Percentiles rank a stretch among this genome's conserved stretches.
These are phyloP conservation scores for Tremellales sp. DNA, from an alignment of 1,284 basidiomycete genomes.

Conservation along the genomic window DNA sequence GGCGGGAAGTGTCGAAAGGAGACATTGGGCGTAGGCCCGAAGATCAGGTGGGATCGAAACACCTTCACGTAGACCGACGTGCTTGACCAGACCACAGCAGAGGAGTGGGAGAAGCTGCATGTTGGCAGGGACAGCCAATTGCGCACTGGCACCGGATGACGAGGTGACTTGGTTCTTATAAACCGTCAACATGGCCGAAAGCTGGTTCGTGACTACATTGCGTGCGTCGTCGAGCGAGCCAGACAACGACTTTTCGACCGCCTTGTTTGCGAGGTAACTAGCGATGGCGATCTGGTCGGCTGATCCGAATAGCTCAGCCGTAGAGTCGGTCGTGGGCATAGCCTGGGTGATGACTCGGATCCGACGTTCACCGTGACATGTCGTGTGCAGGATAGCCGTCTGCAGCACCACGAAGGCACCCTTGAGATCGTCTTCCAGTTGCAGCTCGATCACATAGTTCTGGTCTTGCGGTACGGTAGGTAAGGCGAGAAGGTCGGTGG, in stretches of 20 bases:
- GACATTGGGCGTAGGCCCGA: conserved; percentile 87
- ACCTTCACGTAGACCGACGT: conserved; percentile 91
- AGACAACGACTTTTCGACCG: conserved; percentile 85
- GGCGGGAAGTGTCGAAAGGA: conserved; percentile 85
- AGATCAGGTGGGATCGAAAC: conserved; percentile 95
- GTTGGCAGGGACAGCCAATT: conserved; percentile 86
- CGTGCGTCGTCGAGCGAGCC: conserved; percentile 85
- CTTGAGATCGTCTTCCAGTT: conserved; percentile 93
- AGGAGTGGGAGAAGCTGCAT: conserved; percentile 90
- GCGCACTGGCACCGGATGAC: conserved; percentile 86
- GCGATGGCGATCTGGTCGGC: conserved; percentile 92
- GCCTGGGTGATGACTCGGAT: conserved; percentile 94
- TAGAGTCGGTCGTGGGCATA: conserved; percentile 84
- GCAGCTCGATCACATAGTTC: conserved; percentile 93
- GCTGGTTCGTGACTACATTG: conserved; percentile 82
- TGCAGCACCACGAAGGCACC: conserved; percentile 93
- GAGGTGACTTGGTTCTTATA: conserved; percentile 98
- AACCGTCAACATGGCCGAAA: conserved; percentile 82
- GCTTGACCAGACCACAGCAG: conserved; percentile 85
- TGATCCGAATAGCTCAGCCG: conserved; percentile 91
- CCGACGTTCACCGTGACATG: conserved; percentile 89
- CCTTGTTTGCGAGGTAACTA: conserved; percentile 90
- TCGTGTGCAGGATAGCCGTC: conserved; percentile 92
- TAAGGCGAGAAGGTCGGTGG: conserved; percentile 93
- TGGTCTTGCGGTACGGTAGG: conserved; percentile 95